phyloP scores from a whole-genome alignment of 129 eudicot genomes.

The Arctium minus region DNA sequence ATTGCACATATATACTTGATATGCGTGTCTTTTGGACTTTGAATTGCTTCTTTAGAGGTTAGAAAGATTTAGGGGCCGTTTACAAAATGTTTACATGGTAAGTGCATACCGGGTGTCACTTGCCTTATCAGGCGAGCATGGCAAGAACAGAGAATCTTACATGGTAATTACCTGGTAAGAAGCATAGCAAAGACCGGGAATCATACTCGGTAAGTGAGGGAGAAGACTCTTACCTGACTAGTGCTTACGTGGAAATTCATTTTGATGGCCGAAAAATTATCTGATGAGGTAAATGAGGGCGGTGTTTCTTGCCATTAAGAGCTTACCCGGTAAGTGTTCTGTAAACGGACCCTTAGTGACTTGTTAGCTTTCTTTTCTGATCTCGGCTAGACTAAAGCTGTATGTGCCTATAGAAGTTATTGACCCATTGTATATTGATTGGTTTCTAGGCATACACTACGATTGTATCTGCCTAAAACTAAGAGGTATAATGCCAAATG shows the following conservation, averaged over 20 bases:
- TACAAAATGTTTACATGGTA: background rate
- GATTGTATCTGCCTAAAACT: background rate
- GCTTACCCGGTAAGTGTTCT: background rate
- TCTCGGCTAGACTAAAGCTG: too few species aligned
- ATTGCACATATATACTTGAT: background rate
- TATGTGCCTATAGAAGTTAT: background rate
- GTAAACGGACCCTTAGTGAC: background rate
- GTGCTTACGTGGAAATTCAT: background rate
- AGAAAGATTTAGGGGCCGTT: background rate
- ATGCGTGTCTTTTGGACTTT: background rate
- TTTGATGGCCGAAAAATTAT: background rate
- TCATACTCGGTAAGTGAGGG: background rate
- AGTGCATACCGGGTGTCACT: background rate
- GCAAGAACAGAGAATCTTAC: background rate
- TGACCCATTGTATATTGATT: background rate
- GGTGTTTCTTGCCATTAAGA: background rate
- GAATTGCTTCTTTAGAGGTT: background rate
- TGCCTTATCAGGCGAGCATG: background rate
- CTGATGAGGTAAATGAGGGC: background rate
- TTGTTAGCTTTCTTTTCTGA: too few species aligned
- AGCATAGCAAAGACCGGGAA: background rate
- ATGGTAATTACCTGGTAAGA: background rate
- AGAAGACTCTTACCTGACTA: background rate
- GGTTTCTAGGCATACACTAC: background rate
- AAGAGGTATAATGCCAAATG: too few species aligned